phyloP scores from a whole-genome alignment of 768 basidiomycete species.

The Kwoniella sp. region DNA sequence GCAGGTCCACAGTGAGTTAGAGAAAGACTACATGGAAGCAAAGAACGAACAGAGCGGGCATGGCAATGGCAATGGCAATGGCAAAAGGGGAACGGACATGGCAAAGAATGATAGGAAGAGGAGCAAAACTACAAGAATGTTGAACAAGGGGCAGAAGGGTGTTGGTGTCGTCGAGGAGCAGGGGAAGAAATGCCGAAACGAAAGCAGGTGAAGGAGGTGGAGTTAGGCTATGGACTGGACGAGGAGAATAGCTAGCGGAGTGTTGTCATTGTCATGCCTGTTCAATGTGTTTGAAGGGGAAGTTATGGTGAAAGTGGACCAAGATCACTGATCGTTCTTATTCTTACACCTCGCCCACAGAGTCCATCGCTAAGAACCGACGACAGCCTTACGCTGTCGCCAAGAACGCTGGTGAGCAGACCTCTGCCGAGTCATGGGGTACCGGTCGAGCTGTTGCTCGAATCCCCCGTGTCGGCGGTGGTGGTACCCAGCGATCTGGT shows the following conservation, averaged over 20 bases:
- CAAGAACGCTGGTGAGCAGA: slow-evolving; percentile 98
- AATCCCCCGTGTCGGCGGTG: slow-evolving; percentile 99
- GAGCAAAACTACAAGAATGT: too few species aligned
- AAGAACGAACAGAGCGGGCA: neutral
- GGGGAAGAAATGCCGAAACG: too few species aligned
- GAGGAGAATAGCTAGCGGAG: too few species aligned
- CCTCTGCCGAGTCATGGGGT: slow-evolving; percentile 98
- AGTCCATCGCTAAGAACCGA: slow-evolving; percentile 97
- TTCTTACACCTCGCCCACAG: slow-evolving; percentile 57
- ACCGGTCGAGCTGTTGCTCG: slow-evolving; percentile 99
- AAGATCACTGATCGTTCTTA: neutral
- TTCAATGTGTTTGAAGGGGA: neutral
- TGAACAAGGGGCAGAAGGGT: too few species aligned
- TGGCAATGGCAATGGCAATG: slow-evolving; percentile 1
- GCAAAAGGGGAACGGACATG: too few species aligned
- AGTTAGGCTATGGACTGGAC: too few species aligned
- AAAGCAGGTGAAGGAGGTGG: too few species aligned
- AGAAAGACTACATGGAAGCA: neutral
- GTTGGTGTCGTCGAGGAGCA: too few species aligned
- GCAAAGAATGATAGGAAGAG: neutral
- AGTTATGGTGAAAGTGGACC: neutral
- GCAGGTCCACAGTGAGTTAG: slow-evolving; percentile 90
- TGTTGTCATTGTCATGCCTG: neutral
- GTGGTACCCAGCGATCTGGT: slow-evolving; percentile 97
- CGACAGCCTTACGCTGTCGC: slow-evolving; percentile 95